Base-by-base conservation (phyloP, 306 rosid genomes). In the Purshia tridentata region DNA sequence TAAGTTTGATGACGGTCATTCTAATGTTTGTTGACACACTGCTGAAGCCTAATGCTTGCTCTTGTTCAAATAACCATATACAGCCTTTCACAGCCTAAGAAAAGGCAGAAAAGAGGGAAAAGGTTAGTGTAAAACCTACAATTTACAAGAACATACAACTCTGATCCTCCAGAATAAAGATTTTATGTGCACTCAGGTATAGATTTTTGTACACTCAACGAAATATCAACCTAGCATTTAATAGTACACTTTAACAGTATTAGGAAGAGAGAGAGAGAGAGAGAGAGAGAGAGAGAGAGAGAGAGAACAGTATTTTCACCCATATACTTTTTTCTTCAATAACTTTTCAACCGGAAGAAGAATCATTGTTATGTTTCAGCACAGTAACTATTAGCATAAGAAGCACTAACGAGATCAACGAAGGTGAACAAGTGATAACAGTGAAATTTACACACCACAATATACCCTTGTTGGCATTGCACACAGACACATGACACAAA, bases 11-110 rank as follows among this genome's bases (percentile, higher is more conserved):
- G 64, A 95, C 89, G 0, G 99, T 91, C 98, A 95, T 95, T 82
- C 98, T 84, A 48, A 87, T 91, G 90, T 95, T 95, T n/a, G 99
- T 95, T 37, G 98, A 90, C 69, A 95, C 98, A 62, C 92, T 95
- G 88, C 99, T 91, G 93, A 94, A 94, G 61, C 99, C 99, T 79
- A 94, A 83, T 65, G 98, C 99, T 57, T 95, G 99, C 86, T 91
- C 98, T 84, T 95, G 99, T 67, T 95, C 99, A 45, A 95, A 91
- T 66, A 95, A 87, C 99, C 99, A 95, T 81, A 91, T 88, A 62
- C 79, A 76, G 8, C 87, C 93, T 81, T 90, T 95, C 80, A 95
- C 88, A 18, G 96, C 97, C 99, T 95, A 79, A 69, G 9, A 80
- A 47, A 65, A 67, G 56, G 48, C 75, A 40, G 9, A 85, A 67